Conservation (phyloP, 768 basidiomycete species). For the Gelatoporia subvermispora region DNA sequence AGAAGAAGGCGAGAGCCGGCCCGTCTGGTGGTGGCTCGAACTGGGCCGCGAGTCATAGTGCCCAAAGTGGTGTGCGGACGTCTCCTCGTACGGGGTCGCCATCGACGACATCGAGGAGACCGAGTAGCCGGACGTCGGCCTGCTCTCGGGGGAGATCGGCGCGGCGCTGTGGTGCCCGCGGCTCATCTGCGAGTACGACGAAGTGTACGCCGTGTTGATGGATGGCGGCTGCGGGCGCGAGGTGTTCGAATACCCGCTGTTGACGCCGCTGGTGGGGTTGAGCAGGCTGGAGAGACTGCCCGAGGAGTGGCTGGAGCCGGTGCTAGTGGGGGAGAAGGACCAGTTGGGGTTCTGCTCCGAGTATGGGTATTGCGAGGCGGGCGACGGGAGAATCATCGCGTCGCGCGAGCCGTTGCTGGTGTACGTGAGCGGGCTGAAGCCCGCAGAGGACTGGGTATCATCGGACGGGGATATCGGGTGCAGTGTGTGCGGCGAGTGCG, state of each 20-base stretch:
- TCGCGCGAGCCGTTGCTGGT: conserved; percentile 23
- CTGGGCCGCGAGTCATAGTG: conserved; percentile 59
- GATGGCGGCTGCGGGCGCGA: conserved; percentile 24
- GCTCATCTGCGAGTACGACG: conserved; percentile 63
- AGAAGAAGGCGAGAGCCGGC: conserved; percentile 51
- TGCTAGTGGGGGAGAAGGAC: conserved; percentile 42
- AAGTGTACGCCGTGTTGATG: conserved; percentile 18
- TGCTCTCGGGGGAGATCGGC: conserved; percentile 74
- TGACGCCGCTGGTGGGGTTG: conserved; percentile 60
- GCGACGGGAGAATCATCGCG: conserved; percentile 31
- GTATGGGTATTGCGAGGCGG: conserved; percentile 60
- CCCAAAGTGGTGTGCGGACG: conserved; percentile 35
- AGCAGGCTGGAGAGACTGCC: conserved; percentile 74
- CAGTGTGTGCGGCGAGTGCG: conserved; percentile 54
- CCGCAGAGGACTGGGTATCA: conserved; percentile 52
- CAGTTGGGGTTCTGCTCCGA: conserved; percentile 60
- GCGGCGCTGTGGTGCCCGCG: conserved; percentile 67
- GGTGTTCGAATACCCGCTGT: conserved; percentile 54
- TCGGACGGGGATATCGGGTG: conserved; percentile 69
- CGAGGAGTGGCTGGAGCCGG: conserved; percentile 54
- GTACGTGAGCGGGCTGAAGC: conserved; percentile 35
- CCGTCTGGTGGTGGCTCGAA: conserved; percentile 60
- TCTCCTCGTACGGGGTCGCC: conserved; percentile 56
- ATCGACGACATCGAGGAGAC: conserved; percentile 78
- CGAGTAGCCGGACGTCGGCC: conserved; percentile 82